These are phyloP conservation scores for Zygotorulaspora chibaensis DNA, from an alignment of 805 yeast genomes.

Conservation along the genomic window DNA sequence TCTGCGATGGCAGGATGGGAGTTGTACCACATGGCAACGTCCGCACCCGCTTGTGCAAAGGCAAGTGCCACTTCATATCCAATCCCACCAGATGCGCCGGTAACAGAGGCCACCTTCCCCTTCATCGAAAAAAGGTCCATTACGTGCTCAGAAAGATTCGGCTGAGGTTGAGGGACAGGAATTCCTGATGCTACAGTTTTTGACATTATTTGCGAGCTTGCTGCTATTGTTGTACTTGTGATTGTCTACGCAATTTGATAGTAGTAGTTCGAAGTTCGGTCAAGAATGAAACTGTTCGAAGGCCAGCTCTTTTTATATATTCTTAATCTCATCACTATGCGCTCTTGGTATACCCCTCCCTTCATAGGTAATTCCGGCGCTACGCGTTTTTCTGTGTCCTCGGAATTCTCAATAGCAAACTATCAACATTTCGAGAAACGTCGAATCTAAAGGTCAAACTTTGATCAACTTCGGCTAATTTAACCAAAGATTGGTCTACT, in stretches of 20 bases:
- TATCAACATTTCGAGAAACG: neutral
- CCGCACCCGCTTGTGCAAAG: conserved; percentile 83
- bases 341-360: too few relatives aligned
- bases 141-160: conserved; percentile 47
- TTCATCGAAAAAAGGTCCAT: conserved; percentile 69
- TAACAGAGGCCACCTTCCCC: conserved; percentile 77
- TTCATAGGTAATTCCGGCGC: neutral
- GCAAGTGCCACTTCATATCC: conserved; percentile 80
- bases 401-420: neutral
- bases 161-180: conserved; percentile 2
- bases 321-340: neutral
- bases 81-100: conserved; percentile 81
- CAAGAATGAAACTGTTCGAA: neutral
- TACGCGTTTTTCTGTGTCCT: neutral
- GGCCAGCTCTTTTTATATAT: neutral
- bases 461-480: neutral
- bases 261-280: too few relatives aligned
- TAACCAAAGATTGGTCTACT: neutral
- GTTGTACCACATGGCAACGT: conserved; percentile 66
- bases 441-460: neutral
- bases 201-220: neutral
- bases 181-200: conserved; percentile 3
- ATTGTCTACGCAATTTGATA: too few relatives aligned
- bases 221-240: neutral
- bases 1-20: conserved; percentile 43